Evolutionary conservation across 2,329 filamentous ascomycete genomes (phyloP), one percentile per base, ranked within the genome.

Genomic region (Rutstroemia sp.): DNA sequence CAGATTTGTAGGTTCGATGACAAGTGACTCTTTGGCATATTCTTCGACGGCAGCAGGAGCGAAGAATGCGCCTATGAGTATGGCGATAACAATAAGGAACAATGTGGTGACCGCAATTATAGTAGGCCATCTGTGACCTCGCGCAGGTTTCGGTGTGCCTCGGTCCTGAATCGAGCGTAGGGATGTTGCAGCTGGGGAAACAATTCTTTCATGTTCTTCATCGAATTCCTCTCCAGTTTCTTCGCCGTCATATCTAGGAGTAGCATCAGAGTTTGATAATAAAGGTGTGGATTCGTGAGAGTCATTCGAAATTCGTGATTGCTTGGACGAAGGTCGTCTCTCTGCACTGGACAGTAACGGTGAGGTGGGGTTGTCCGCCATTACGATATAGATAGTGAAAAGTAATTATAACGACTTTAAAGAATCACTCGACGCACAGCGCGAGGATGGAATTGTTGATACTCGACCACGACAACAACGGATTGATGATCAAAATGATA

Each of bases 21-120:
- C 83, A 23, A 86, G 79, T 3, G 92, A 89, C 70, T 92, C 79
- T 72, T 92, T 87, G 49, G 88, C 89, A 71, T 99, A 99, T 68
- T 89, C 81, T 71, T 95, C 84, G 10, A 95, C 82, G 7, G 86
- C 82, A 16, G 87, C 84, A 2, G 92, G 92, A 0, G 87, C 82
- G 54, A 95, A 80, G 73, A 96, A 96, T 16, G 85, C 89, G 56
- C 92, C 75, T 16, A 87, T 72, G 57, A 96, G 84, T 63, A 95
- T 89, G 27, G 78, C 69, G 21, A 92, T 65, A 5, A 86, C 76
- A 6, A 84, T 66, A 1, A 81, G 63, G 49, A 80, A 87, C 8
- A 97, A 73, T 2, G 87, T 57, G 1, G 78, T 63, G 59, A 96
- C 81, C 30, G 92, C 87, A 39, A 95, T 77, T 34, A 90, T 76